Evolutionary conservation across 129 eudicot genomes (phyloP), one percentile per base, ranked within the genome.

Genomic region (Chrysanthemum seticuspe): DNA sequence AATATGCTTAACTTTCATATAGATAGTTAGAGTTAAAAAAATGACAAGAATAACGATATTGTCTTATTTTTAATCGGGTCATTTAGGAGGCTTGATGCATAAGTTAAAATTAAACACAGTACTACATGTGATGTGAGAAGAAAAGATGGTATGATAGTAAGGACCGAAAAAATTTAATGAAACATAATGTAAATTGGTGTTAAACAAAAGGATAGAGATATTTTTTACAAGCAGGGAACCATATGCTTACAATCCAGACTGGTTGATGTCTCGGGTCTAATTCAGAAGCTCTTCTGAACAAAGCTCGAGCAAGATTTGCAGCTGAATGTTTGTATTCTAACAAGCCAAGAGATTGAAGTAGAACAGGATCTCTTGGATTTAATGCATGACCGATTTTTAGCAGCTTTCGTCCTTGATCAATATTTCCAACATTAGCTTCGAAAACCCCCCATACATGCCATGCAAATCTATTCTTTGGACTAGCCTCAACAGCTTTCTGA

Each of bases 361-460:
- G 89, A 64, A 90, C 99, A 21, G 99, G 97, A 78, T 94, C 99
- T 82, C 94, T 88, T 13, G 97, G 99, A 72, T 94, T 94, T 68
- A 94, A 83, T 44, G 90, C 88, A 63, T 94, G 93, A 5, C 97
- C 99, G 0, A 94, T 84, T 70, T 86, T 88, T 67, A 94, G 57
- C 67, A 94, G 93, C 70, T 94, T 94, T 66, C 97, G 78, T 40
- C 93, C 99, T 74, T 71, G 74, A 54, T 85, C 92, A 70, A 90
- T 63, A 40, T 88, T 84, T 19, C 94, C 97, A 23, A 86, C 78
- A 60, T 79, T 88, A 51, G 91, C 83, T 81, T 94, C 99, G 76
- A 90, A 94, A 65, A 88, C 88, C 68, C 96, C 99, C 99, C 99
- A 94, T 6, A 94, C 93, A 74, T 94, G 99, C 99, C 99, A 94